Evolutionary conservation across 495 filamentous ascomycete genomes (phyloP), one percentile per base, ranked within the genome.

Genomic region (Podospora conica): DNA sequence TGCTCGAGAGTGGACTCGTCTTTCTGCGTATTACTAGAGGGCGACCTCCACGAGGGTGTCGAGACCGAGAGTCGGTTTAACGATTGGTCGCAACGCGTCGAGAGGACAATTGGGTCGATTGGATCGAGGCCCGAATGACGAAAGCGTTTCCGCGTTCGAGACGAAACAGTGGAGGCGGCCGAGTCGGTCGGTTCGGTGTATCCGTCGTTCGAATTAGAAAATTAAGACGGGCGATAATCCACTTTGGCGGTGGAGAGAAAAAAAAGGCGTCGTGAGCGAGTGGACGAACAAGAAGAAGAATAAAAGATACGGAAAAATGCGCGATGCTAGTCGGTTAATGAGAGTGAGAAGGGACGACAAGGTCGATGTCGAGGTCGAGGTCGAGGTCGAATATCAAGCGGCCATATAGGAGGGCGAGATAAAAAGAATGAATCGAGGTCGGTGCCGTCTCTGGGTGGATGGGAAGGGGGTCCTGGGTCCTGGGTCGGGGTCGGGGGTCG

Each of bases 181-280:
- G 61, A 69, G 25, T 61, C 18, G 40, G 15, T n/a, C 18, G 40
- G 12, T 11, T 48, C 15, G 40, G 40, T 48, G n/a, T 48, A 48
- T 48, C 40, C 40, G 40, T 48, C 2, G 29, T n/a, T n/a, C n/a
- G 40, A 48, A 71, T 66, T 68, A 71, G 5, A 63, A 55, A 66
- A 48, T 60, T 70, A 72, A 23, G 68, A 69, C 15, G 61, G 10
- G 28, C n/a, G n/a, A n/a, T 28, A 56, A 64, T 55, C 58, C 33
- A 58, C 53, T 25, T 58, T 15, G 60, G 27, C 15, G 55, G 54
- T 56, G 55, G 61, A 60, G 40, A 68, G 63, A 29, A 60, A 60
- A 68, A 65, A 29, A 60, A 60, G 61, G 20, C 27, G 40, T 48
- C 65, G 63, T 61, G 61, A 74, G 65, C 71, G 70, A 73, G 67